phyloP scores from a whole-genome alignment of 768 basidiomycete species.

The Rhodotorula diobovata region DNA sequence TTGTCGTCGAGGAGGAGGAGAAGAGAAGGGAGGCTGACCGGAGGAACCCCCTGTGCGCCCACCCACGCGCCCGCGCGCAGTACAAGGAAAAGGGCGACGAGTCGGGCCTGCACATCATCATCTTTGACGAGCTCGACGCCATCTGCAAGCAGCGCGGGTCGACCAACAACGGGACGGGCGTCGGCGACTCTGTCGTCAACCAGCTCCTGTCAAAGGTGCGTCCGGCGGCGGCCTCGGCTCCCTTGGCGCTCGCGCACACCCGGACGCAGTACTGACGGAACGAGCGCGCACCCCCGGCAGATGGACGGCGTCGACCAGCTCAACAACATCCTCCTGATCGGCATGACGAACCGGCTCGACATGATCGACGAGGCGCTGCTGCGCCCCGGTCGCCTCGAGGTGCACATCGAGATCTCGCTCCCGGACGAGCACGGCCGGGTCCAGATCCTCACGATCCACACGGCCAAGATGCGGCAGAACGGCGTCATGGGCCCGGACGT shows the following conservation, averaged over 20 bases:
- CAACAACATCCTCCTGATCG: constrained; percentile 98
- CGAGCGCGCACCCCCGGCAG: no score
- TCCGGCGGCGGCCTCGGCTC: background rate
- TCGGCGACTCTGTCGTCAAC: constrained; percentile 98
- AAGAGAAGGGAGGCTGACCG: no score
- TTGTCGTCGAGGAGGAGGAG: no score
- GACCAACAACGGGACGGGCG: constrained; percentile 82
- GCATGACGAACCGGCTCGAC: constrained; percentile 97
- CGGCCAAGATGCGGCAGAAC: constrained; percentile 85
- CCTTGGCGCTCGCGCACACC: background rate
- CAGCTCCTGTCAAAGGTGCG: constrained; percentile 90
- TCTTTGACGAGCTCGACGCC: constrained; percentile 97
- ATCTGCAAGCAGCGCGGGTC: constrained; percentile 98
- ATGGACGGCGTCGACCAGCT: constrained; percentile 99
- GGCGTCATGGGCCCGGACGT: constrained; percentile 84
- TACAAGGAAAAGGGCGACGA: constrained; percentile 97
- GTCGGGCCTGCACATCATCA: constrained; percentile 96
- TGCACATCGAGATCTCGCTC: constrained; percentile 98
- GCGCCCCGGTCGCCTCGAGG: constrained; percentile 95
- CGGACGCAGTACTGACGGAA: no score
- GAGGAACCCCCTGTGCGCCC: no score
- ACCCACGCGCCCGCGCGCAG: constrained; percentile 48
- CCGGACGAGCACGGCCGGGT: constrained; percentile 87
- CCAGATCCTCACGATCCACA: constrained; percentile 95
- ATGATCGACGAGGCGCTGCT: constrained; percentile 98